These are phyloP conservation scores for Galerina marginata DNA, from an alignment of 768 basidiomycete genomes.

Conservation along the genomic window DNA sequence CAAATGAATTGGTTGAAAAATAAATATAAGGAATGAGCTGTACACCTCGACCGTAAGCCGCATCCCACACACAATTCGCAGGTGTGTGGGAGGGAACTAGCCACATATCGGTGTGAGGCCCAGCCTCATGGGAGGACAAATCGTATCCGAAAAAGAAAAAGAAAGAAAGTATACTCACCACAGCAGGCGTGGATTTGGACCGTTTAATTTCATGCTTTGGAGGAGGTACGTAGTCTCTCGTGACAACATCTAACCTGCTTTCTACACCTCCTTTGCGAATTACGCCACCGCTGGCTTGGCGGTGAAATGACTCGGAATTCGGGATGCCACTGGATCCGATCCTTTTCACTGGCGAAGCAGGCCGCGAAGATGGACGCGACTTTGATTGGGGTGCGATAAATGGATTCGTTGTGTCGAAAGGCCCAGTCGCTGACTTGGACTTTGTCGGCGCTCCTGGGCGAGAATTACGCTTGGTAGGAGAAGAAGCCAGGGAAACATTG, in stretches of 20 bases:
- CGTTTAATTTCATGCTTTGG: slow-evolving; percentile 67
- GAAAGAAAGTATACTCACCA: slow-evolving; percentile 37
- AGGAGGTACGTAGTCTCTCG: slow-evolving; percentile 76
- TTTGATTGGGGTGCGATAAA: slow-evolving; percentile 51
- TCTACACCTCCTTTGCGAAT: slow-evolving; percentile 81
- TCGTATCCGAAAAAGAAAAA: too few species aligned
- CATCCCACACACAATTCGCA: too few species aligned
- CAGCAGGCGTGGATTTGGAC: slow-evolving; percentile 75
- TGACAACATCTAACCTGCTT: slow-evolving; percentile 77
- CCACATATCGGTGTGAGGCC: too few species aligned
- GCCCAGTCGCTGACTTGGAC: slow-evolving; percentile 34
- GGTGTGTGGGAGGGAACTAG: too few species aligned
- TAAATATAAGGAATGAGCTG: too few species aligned
- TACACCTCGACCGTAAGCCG: too few species aligned
- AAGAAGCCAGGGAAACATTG: slow-evolving; percentile 44
- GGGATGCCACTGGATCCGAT: slow-evolving; percentile 51
- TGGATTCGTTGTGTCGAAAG: slow-evolving; percentile 64
- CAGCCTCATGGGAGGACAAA: too few species aligned
- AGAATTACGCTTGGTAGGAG: slow-evolving; percentile 32
- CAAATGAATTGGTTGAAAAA: too few species aligned
- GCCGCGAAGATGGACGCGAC: slow-evolving; percentile 65
- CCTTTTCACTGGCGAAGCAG: slow-evolving; percentile 71
- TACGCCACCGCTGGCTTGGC: slow-evolving; percentile 70
- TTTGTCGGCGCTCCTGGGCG: slow-evolving; percentile 31
- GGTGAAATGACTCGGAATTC: slow-evolving; percentile 57